Conservation (phyloP, 2,329 filamentous ascomycete genomes). For the Ascochyta pisi region DNA sequence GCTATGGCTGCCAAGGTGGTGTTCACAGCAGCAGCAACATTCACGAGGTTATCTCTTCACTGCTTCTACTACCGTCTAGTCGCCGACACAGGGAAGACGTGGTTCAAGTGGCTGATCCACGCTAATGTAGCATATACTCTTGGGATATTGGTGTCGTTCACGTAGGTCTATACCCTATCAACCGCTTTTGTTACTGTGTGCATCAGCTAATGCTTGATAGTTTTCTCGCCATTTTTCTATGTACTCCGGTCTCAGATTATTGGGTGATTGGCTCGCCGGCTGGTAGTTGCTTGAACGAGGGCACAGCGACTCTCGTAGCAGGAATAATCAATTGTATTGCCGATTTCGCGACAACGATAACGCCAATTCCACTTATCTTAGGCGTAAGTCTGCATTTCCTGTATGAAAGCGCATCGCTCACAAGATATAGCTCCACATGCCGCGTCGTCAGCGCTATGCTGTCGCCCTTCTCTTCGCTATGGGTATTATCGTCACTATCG, state of each 20-base stretch:
- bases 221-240: conserved; percentile 48
- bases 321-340: conserved; percentile 55
- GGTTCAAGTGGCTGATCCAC: conserved; percentile 52
- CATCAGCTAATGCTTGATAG: background rate
- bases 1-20: conserved; percentile 53
- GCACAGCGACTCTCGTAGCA: conserved; percentile 45
- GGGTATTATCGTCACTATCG: conserved; percentile 52
- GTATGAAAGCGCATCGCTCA: background rate
- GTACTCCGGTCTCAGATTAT: conserved; percentile 52
- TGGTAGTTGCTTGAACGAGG: conserved; percentile 52
- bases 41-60: conserved; percentile 54
- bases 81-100: conserved; percentile 47
- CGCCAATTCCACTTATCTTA: conserved; percentile 54
- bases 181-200: background rate
- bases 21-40: conserved; percentile 52
- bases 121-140: conserved; percentile 48
- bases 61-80: conserved; percentile 57
- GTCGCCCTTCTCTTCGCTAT: conserved; percentile 50
- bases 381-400: conserved; percentile 23
- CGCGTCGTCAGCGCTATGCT: conserved; percentile 49
- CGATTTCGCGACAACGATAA: conserved; percentile 51
- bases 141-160: conserved; percentile 48
- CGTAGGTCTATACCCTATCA: conserved; percentile 23
- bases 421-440: conserved; percentile 48
- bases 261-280: conserved; percentile 48